Evolutionary conservation across 306 rosid species (phyloP), one percentile per base, ranked within the genome.

Genomic region (Quercus aquifolioides): DNA sequence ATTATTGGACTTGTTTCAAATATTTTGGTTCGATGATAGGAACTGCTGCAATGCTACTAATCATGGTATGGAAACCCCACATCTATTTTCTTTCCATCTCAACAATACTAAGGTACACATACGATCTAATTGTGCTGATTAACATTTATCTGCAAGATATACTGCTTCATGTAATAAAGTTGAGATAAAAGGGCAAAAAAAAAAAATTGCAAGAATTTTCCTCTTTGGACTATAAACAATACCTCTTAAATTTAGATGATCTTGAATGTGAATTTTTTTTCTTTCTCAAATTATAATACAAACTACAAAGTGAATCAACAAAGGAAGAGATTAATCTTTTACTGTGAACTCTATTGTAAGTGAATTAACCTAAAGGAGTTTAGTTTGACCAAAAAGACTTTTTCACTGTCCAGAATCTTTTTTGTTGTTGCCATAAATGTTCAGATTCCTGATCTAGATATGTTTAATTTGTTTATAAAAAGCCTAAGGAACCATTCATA

Each of bases 1-100:
- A 58, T 63, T 86, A 43, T 69, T 71, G 11, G 41, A 35, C 31
- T 60, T 82, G 52, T 78, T 76, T 56, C 73, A 55, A 31, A 57
- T 75, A 25, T 54, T 74, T 78, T 86, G 71, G 71, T 83, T 74
- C 10, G 10, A 83, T 87, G 58, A 71, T 86, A 93, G 98, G 99
- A 91, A 93, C 97, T 80, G 99, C 98, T 87, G 94, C 92, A 54
- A 87, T 96, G 97, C 85, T 96, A 73, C 98, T 96, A 73, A 87
- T 96, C 80, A 86, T 91, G 88, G 93, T 93, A 74, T 96, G 99
- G 99, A 90, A 82, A 87, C 97, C 97, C 65, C 87, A 82, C 84
- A 89, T 91, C 78, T 82, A 90, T 82, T 80, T 86, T 82, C 88
- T 93, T 75, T 80, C 98, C 41, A 94, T 96, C 83, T 76, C 96